Percentiles rank a stretch among this genome's conserved stretches.
Evolutionary conservation across 495 filamentous ascomycete genomes (phyloP).

Genomic region (Terfezia claveryi): DNA sequence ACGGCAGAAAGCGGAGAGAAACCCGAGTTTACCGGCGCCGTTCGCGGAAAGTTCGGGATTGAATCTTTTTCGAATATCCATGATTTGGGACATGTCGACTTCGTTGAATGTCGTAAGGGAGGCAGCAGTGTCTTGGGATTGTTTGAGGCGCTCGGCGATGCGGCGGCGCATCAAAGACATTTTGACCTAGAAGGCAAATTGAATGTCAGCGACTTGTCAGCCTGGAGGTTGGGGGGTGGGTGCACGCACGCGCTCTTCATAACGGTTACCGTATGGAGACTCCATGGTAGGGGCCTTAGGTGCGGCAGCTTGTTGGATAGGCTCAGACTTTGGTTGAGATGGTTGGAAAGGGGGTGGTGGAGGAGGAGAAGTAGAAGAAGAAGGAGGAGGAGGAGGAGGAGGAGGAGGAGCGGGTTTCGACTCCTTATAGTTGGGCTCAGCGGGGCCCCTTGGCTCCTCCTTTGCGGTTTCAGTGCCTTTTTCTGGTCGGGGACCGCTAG

Average conservation of each 20-base stretch:
- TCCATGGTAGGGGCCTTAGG: conserved; percentile 5
- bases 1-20: conserved; percentile 93
- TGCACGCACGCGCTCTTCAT: conserved; percentile 61
- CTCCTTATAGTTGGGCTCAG: conserved; percentile 26
- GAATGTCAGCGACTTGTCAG: not conserved
- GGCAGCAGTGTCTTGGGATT: conserved; percentile 95
- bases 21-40: conserved; percentile 90
- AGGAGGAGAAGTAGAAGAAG: not conserved
- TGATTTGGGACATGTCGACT: conserved; percentile 94
- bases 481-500: conserved; percentile 38
- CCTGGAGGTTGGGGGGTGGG: not conserved
- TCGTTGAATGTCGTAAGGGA: conserved; percentile 98
- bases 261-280: conserved; percentile 42
- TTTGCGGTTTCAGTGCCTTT: conserved; percentile 28
- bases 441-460: conserved; percentile 36
- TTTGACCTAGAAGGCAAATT: conserved; percentile 44
- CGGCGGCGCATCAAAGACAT: conserved; percentile 99
- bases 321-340: conserved; percentile 22
- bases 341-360: too few species aligned
- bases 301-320: conserved; percentile 22
- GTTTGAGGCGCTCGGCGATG: conserved; percentile 93
- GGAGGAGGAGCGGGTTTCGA: conserved; percentile 16
- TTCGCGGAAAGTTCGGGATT: conserved; percentile 92
- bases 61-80: conserved; percentile 92
- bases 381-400: conserved; percentile 8